Evolutionary conservation across 1,284 basidiomycete genomes (phyloP).

Genomic region (Heterobasidion occidentale): DNA sequence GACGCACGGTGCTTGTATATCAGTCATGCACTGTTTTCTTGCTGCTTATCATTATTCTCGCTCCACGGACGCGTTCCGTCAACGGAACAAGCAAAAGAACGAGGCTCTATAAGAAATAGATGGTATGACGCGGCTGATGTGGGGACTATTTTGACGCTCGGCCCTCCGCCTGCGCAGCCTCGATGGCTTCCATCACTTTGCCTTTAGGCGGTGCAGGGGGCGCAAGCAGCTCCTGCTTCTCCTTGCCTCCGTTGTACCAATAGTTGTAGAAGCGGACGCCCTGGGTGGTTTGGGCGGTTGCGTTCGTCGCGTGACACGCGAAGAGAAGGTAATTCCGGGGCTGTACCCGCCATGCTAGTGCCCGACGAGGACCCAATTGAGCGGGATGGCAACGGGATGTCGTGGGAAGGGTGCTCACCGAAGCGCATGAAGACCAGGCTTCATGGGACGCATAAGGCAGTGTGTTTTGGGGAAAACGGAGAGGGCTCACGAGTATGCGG

Average conservation of each 20-base stretch:
- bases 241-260: constrained; percentile 78
- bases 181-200: constrained; percentile 43
- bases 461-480: not conserved
- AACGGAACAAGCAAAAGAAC: too few species aligned
- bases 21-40: too few species aligned
- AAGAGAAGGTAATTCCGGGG: constrained; percentile 93
- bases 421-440: constrained; percentile 95
- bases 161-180: constrained; percentile 30
- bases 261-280: constrained; percentile 84
- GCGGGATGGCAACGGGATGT: not conserved
- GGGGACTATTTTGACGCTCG: constrained; percentile 5
- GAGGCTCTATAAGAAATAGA: too few species aligned
- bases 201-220: constrained; percentile 22
- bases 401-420: constrained; percentile 34
- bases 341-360: constrained; percentile 83
- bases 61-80: too few species aligned
- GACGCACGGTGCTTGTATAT: not conserved
- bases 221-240: constrained; percentile 40
- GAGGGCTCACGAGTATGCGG: constrained; percentile 76
- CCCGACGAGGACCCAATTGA: not conserved
- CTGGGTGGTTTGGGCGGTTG: constrained; percentile 79
- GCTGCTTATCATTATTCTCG: too few species aligned
- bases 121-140: too few species aligned
- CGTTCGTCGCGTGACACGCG: constrained; percentile 88
- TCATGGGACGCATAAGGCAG: constrained; percentile 4